Conservation (phyloP, 257 asterid genomes). For the Osmanthus fragrans region DNA sequence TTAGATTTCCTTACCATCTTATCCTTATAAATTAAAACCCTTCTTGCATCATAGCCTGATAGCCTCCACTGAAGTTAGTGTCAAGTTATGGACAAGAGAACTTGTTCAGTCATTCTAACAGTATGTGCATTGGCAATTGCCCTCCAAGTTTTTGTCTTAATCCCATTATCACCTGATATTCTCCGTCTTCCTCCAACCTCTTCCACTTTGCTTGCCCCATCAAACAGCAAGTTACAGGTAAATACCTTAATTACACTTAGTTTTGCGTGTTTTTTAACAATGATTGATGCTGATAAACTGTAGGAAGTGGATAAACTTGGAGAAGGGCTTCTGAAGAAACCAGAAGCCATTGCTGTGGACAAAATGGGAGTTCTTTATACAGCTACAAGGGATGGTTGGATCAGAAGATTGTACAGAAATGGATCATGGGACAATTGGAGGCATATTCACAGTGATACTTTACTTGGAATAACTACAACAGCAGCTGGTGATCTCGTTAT, state of each 20-base stretch:
- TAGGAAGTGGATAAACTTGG: constrained; percentile 65
- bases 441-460: constrained; percentile 27
- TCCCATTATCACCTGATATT: constrained; percentile 40
- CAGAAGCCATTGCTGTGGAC: constrained; percentile 62
- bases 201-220: constrained; percentile 22
- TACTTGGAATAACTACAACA: constrained; percentile 51
- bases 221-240: constrained; percentile 63
- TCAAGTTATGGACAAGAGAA: neutral
- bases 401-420: constrained; percentile 50
- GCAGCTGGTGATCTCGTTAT: constrained; percentile 47
- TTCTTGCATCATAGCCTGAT: neutral
- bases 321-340: constrained; percentile 54
- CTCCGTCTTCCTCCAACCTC: constrained; percentile 41
- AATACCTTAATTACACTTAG: neutral
- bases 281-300: too few species aligned
- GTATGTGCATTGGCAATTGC: constrained; percentile 39
- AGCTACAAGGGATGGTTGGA: constrained; percentile 69
- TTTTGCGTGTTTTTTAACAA: neutral
- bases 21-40: neutral
- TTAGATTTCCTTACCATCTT: neutral
- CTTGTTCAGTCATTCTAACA: constrained; percentile 30
- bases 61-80: neutral
- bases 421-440: constrained; percentile 65
- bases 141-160: constrained; percentile 36
- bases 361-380: constrained; percentile 48